phyloP scores from a whole-genome alignment of 257 asterid genomes.

The Cinchona pubescens region DNA sequence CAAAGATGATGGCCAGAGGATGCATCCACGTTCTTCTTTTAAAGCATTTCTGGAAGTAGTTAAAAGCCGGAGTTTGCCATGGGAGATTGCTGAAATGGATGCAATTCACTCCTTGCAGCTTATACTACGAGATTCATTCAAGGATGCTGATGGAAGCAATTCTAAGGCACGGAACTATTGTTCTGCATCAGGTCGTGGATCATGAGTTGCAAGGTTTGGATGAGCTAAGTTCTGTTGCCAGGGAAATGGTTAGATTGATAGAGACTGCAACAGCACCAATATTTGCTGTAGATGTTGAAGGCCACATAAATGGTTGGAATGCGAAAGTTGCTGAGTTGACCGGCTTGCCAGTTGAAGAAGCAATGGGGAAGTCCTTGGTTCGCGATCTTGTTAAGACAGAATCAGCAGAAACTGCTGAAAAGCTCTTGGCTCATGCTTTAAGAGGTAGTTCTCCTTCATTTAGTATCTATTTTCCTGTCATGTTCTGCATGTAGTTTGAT shows the following conservation, averaged over 20 bases:
- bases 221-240: conserved; percentile 62
- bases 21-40: conserved; percentile 94
- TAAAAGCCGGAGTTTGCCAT: conserved; percentile 81
- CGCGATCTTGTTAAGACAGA: conserved; percentile 61
- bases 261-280: conserved; percentile 77
- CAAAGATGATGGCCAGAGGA: conserved; percentile 73
- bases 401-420: conserved; percentile 52
- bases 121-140: conserved; percentile 71
- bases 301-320: conserved; percentile 61
- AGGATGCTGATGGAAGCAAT: conserved; percentile 43
- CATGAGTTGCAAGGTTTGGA: conserved; percentile 50
- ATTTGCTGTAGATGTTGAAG: conserved; percentile 55
- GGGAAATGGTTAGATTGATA: conserved; percentile 65
- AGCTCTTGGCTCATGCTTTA: conserved; percentile 59
- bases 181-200: conserved; percentile 37
- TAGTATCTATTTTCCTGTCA: not conserved
- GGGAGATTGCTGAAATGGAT: conserved; percentile 93
- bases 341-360: conserved; percentile 50
- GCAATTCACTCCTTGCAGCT: conserved; percentile 88
- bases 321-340: conserved; percentile 58
- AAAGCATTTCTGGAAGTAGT: conserved; percentile 87
- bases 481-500: not conserved
- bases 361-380: conserved; percentile 63
- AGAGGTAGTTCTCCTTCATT: conserved; percentile 45
- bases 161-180: conserved; percentile 58